These are phyloP conservation scores for Torulaspora maleeae DNA, from an alignment of 805 yeast genomes.

Conservation along the genomic window DNA sequence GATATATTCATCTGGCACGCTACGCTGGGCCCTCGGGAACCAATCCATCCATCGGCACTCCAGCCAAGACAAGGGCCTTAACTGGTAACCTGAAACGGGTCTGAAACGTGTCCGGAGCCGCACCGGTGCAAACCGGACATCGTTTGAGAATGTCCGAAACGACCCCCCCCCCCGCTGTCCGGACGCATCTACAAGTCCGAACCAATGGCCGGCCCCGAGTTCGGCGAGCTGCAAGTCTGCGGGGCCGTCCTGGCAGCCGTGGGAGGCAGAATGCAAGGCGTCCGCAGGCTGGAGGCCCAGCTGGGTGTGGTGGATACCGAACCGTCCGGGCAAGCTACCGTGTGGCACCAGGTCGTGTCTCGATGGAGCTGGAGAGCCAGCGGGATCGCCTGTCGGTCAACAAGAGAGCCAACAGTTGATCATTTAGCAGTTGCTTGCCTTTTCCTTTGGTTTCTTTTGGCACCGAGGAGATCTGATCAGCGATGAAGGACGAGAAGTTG, in stretches of 20 bases:
- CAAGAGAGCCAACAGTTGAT: too few species aligned
- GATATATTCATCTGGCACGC: slow-evolving; percentile 8
- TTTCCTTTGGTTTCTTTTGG: not conserved
- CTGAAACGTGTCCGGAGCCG: not conserved
- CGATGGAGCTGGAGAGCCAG: too few species aligned
- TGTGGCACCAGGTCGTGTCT: too few species aligned
- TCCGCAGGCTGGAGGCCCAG: not conserved
- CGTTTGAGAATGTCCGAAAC: not conserved
- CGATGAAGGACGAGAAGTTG: slow-evolving; percentile 1
- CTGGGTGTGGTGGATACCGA: not conserved
- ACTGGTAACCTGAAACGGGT: too few species aligned
- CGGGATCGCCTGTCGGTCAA: too few species aligned
- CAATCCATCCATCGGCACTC: too few species aligned
- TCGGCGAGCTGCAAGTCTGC: not conserved
- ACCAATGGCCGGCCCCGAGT: not conserved
- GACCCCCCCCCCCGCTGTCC: not conserved
- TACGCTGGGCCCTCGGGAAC: too few species aligned
- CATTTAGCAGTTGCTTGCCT: not conserved
- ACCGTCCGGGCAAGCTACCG: too few species aligned
- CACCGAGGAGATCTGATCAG: not conserved
- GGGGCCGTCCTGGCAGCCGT: not conserved
- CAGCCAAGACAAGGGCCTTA: too few species aligned
- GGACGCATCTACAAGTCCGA: not conserved
- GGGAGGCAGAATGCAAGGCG: not conserved
- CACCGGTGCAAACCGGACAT: not conserved